Evolutionary conservation across 2,329 filamentous ascomycete genomes (phyloP).

Genomic region (Ramularia endophylla): DNA sequence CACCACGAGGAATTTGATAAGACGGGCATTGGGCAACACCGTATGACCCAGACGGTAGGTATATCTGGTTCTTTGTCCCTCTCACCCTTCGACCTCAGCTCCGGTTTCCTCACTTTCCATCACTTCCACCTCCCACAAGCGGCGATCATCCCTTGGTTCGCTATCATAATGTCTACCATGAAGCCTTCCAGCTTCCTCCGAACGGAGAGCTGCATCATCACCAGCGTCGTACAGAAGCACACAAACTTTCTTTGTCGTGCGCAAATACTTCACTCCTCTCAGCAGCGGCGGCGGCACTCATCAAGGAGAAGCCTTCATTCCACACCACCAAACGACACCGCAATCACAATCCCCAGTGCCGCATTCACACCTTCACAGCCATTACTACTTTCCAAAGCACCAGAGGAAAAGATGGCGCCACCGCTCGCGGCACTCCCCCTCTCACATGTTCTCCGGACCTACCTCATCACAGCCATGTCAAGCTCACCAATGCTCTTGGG

Average conservation of each 20-base stretch:
- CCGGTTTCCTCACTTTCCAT: background rate
- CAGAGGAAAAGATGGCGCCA: conserved; percentile 10
- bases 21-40: background rate
- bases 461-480: conserved; percentile 63
- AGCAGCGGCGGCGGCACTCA: conserved; percentile 3
- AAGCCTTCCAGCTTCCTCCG: background rate
- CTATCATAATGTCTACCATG: background rate
- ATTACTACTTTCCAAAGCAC: background rate
- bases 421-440: conserved; percentile 63
- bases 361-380: background rate
- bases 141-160: background rate
- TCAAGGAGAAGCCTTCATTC: conserved; percentile 4
- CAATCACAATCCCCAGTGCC: background rate
- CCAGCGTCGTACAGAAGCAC: background rate
- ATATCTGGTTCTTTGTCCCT: conserved; percentile 1
- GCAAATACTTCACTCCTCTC: background rate
- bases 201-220: conserved; percentile 1
- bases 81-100: background rate
- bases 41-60: background rate
- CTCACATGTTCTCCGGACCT: conserved; percentile 60
- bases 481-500: conserved; percentile 63
- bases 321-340: conserved; percentile 2
- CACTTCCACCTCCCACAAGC: background rate
- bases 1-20: background rate
- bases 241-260: conserved; percentile 1